Evolutionary conservation across 495 filamentous ascomycete genomes (phyloP), one percentile per base, ranked within the genome.

Genomic region (Ascobolus immersus): DNA sequence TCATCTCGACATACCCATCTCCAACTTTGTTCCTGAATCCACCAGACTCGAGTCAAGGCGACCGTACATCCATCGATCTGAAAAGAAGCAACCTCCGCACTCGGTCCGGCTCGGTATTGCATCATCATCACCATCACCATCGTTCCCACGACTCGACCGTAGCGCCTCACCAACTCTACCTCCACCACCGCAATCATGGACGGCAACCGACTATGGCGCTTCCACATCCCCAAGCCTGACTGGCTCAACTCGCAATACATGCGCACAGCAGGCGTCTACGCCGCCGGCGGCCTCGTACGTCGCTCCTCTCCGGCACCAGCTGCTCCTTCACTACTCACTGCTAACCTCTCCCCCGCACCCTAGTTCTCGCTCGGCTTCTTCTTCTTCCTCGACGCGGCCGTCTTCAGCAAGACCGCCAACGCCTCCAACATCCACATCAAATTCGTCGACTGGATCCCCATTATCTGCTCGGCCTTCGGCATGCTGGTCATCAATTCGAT

Each of bases 401-500:
- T 79, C 28, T 94, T 73, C 64, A 90, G 78, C 33, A 69, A 73
- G 45, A 80, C 76, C 37, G 36, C 61, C 22, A 94, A 92, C 58
- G 69, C 64, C 33, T 75, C 74, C 13, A 53, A 68, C 51, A 65
- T 91, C 33, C 82, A 99, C 60, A 70, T 99, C 47, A 82, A 66
- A 51, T 93, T 94, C 54, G 66, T 94, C 47, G 89, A 99, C 64
- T 99, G 89, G 89, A 77, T 99, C 42, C 89, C 89, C 14, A 71
- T 80, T 36, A 90, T 99, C 59, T 99, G 90, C 61, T 76, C 69
- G 28, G 64, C 70, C 32, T 65, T 94, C 14, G 89, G 89, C 29
- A 94, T 94, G 89, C 73, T 94, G 5, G 80, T 94, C 43, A 94
- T 99, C 67, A 99, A 94, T 61, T 77, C 69, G 36, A 91, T 99